These are phyloP conservation scores for Russula sp. DNA, from an alignment of 768 basidiomycete species.

Conservation along the genomic window DNA sequence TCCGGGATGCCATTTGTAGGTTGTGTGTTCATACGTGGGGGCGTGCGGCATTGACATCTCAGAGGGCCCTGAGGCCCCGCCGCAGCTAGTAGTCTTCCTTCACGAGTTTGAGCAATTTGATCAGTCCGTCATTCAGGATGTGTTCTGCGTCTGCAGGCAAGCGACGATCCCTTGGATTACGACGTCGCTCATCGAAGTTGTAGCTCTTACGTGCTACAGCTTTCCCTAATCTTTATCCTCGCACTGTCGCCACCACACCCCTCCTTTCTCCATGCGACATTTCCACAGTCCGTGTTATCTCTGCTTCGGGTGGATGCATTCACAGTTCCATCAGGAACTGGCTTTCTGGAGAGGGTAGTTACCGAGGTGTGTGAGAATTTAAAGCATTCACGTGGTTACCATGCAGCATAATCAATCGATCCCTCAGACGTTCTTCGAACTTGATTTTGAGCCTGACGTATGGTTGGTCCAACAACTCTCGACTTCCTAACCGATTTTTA, in stretches of 20 bases:
- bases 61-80: conserved; percentile 24
- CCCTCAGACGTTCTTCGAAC: conserved; percentile 56
- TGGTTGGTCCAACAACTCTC: conserved; percentile 54
- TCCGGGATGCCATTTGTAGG: conserved; percentile 28
- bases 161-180: not conserved
- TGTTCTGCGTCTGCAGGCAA: conserved; percentile 69
- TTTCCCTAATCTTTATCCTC: conserved; percentile 64
- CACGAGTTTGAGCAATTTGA: conserved; percentile 77
- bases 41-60: conserved; percentile 17
- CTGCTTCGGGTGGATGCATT: conserved; percentile 50
- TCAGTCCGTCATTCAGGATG: conserved; percentile 52
- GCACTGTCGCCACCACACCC: conserved; percentile 51
- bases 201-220: conserved; percentile 46
- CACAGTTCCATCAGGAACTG: conserved; percentile 42
- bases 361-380: conserved; percentile 42
- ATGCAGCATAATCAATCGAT: not conserved
- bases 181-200: not conserved
- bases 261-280: conserved; percentile 51
- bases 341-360: conserved; percentile 49
- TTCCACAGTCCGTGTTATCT: conserved; percentile 53
- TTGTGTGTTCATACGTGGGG: not conserved
- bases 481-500: conserved; percentile 54
- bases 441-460: conserved; percentile 53
- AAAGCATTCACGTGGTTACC: not conserved
- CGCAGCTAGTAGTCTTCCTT: conserved; percentile 51